Evolutionary conservation across 1,284 basidiomycete species (phyloP), one percentile per base, ranked within the genome.

Genomic region (Mycena citricolor): DNA sequence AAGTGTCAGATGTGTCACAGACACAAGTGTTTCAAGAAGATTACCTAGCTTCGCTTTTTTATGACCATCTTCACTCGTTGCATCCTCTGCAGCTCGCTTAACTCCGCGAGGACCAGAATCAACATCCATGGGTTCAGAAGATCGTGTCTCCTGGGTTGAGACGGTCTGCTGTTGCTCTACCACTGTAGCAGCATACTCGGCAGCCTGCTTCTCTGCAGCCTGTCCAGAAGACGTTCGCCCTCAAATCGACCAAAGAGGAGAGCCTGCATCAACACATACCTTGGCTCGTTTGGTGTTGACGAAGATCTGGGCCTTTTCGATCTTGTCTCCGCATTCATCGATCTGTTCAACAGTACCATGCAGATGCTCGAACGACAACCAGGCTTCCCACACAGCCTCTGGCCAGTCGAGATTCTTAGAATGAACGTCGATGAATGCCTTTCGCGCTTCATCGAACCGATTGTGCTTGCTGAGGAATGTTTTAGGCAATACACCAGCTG

Each of bases 371-470:
- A 98, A 97, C 12, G 75, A 68, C 4, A 84, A 60, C 85, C 90
- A 97, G 0, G 88, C 86, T 47, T 94, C 88, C 79, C 91, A 91
- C 5, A 98, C 70, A 3, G 83, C 86, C 63, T 97, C 93, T 0
- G 94, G 91, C 86, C 93, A 97, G 64, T 97, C 94, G 30, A 95
- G 57, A 32, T 83, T 76, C 60, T 85, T 86, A 32, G 71, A 68
- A 40, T 81, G 77, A 11, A 84, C 70, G 44, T 82, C 76, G 16
- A 69, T 66, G 65, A 88, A 93, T 4, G 80, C 67, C 19, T 75
- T 69, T 25, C 90, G 79, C 1, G 84, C 86, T 38, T 76, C 67
- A 10, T 77, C 72, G 47, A 81, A 67, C 49, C 77, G 69, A 33
- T 76, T 70, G 19, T 78, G 70, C 51, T 79, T 80, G 42, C 83